Base-by-base conservation (phyloP, 352 stramenopile species). In the Pythium utonaiense region DNA sequence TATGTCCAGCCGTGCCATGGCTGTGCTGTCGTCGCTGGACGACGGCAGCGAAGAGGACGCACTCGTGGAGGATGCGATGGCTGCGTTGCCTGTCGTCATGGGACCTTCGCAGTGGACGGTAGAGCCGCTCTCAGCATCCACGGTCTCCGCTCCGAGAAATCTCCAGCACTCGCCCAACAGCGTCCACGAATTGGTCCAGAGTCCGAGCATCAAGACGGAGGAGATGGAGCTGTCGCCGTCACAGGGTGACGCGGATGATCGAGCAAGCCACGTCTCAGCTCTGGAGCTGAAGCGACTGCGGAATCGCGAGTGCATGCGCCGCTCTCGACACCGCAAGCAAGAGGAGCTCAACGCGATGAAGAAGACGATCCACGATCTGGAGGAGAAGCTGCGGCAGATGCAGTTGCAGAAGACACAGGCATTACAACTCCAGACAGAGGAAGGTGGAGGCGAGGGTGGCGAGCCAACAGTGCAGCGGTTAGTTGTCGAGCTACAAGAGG, bases 261-360 rank as follows among this genome's bases (percentile, higher is more conserved):
- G 6, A 16, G 19, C 9, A 17, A 34, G 21, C n/a, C n/a, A 16
- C 21, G 19, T 21, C n/a, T 28, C 48, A 38, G 47, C 53, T 6
- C 49, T 68, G 3, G 53, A 68, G 53, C 53, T 68, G 38, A 68
- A 68, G 49, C 61, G 61, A n/a, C n/a, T 61, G 41, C 55, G 62
- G 30, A 69, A 69, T 47, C 62, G 62, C 21, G 62, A 69, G 56
- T 69, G 62, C 14, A 69, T 70, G 63, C 56, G 57, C 1, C 56
- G 51, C 44, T 47, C 53, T 7, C 50, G 57, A 1, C 38, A 30
- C n/a, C 63, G 57, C 27, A 65, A 70, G 31, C 61, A 62, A 38
- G 44, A 58, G n/a, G 52, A 70, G 40, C 10, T 62, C 19, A 48
- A 52, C 41, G 36, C 41, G 17, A 65, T 70, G 56, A 62, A 65